A percentile compares a stretch with the other conserved stretches of the same genome.
phyloP scores from a whole-genome alignment of 306 rosid genomes.

The Delonix regia region DNA sequence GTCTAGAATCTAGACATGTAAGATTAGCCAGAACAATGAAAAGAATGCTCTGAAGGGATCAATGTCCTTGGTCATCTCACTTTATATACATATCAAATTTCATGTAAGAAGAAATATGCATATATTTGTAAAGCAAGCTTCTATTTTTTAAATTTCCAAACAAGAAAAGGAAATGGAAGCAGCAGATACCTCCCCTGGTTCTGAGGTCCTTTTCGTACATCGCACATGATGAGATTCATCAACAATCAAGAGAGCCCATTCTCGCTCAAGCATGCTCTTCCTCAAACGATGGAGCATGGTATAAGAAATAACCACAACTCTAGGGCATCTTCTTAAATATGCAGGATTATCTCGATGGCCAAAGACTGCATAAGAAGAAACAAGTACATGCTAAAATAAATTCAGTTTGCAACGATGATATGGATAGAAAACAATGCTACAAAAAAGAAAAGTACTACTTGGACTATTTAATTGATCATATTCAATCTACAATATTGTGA shows the following conservation, averaged over 20 bases:
- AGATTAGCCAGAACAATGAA: slow-evolving; percentile 1
- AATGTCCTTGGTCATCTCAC: not conserved
- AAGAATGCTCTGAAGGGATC: not conserved
- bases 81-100: not conserved
- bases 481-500: slow-evolving; percentile 7
- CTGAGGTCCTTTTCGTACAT: slow-evolving; percentile 74
- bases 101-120: slow-evolving; percentile 4
- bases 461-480: not conserved
- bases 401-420: slow-evolving; percentile 19
- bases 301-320: slow-evolving; percentile 87
- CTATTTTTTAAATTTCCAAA: slow-evolving; percentile 24
- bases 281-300: slow-evolving; percentile 89
- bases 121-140: slow-evolving; percentile 8
- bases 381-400: slow-evolving; percentile 21
- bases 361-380: slow-evolving; percentile 66
- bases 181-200: slow-evolving; percentile 78
- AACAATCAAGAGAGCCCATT: slow-evolving; percentile 86
- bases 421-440: slow-evolving; percentile 17
- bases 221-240: slow-evolving; percentile 97
- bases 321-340: slow-evolving; percentile 69
- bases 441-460: not conserved
- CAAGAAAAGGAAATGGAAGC: slow-evolving; percentile 27
- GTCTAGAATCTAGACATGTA: not conserved
- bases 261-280: slow-evolving; percentile 76
- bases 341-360: slow-evolving; percentile 88